phyloP scores from a whole-genome alignment of 2,329 filamentous ascomycete genomes.

The Eurotiales sp. region DNA sequence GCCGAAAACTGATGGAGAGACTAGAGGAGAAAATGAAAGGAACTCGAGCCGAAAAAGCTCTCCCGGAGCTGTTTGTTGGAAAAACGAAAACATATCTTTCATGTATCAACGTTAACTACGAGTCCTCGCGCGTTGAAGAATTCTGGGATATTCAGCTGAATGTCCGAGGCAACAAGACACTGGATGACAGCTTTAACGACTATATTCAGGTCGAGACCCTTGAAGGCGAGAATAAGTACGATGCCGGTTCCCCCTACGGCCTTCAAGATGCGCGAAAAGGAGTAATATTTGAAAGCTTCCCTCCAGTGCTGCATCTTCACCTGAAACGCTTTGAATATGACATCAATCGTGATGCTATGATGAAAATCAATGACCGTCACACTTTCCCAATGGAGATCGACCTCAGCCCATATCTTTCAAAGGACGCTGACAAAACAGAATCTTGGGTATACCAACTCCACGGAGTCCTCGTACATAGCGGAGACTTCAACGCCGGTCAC shows the following conservation, averaged over 20 bases:
- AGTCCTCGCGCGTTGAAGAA: slow-evolving; percentile 91
- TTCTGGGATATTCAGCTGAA: slow-evolving; percentile 99
- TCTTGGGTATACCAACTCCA: slow-evolving; percentile 90
- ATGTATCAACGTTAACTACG: slow-evolving; percentile 97
- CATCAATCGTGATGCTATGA: slow-evolving; percentile 92
- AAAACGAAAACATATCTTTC: slow-evolving; percentile 99
- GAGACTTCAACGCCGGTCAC: slow-evolving; percentile 93
- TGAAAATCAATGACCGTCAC: slow-evolving; percentile 70
- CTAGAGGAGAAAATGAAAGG: slow-evolving; percentile 99
- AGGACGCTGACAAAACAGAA: slow-evolving; percentile 81
- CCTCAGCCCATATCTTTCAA: slow-evolving; percentile 79
- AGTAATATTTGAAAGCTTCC: slow-evolving; percentile 94
- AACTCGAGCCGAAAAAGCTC: slow-evolving; percentile 81
- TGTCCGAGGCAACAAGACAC: slow-evolving; percentile 85
- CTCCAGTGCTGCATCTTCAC: slow-evolving; percentile 89
- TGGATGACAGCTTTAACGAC: slow-evolving; percentile 92
- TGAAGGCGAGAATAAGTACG: slow-evolving; percentile 98
- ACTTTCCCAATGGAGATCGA: slow-evolving; percentile 50
- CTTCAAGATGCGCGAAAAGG: slow-evolving; percentile 96
- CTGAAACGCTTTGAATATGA: slow-evolving; percentile 98
- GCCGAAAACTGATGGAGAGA: slow-evolving; percentile 92
- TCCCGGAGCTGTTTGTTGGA: slow-evolving; percentile 89
- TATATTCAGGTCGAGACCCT: slow-evolving; percentile 96
- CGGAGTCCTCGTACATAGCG: slow-evolving; percentile 92
- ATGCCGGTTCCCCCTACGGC: slow-evolving; percentile 82